phyloP scores from a whole-genome alignment of 148 eudicot species.

The Selenicereus undatus region DNA sequence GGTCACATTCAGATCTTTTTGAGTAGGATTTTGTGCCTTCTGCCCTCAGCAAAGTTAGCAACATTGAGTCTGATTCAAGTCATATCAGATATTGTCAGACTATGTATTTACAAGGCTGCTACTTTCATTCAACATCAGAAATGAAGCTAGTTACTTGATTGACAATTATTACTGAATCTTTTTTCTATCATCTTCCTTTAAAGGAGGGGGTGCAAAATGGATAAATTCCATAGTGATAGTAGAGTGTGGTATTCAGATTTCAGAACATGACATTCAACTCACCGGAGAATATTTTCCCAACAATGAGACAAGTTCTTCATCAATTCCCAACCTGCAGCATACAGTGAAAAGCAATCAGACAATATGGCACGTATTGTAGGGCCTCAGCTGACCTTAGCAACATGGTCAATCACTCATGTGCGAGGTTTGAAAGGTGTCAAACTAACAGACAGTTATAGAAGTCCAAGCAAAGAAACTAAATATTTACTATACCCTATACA shows the following conservation, averaged over 20 bases:
- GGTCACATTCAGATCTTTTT: no score
- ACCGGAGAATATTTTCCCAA: slow-evolving; percentile 84
- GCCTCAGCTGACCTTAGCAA: not conserved
- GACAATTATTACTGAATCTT: no score
- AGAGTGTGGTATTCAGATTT: slow-evolving; percentile 1
- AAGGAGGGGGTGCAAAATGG: no score
- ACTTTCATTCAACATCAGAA: no score
- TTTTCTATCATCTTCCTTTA: no score
- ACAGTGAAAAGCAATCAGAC: slow-evolving; percentile 7
- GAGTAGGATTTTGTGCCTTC: no score
- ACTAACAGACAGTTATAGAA: slow-evolving; percentile 10
- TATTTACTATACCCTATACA: not conserved
- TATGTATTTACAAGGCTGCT: no score
- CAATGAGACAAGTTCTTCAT: slow-evolving; percentile 86
- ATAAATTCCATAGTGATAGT: not conserved
- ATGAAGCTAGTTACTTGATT: no score
- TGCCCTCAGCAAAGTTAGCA: no score
- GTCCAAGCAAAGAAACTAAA: not conserved
- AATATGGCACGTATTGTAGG: not conserved
- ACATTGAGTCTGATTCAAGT: no score
- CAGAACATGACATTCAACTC: slow-evolving; percentile 21
- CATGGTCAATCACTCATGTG: no score
- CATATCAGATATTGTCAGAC: no score
- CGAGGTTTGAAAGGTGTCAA: not conserved
- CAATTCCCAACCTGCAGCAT: slow-evolving; percentile 82